phyloP scores from a whole-genome alignment of 495 filamentous ascomycete genomes.

The Aspergillus hancockii region DNA sequence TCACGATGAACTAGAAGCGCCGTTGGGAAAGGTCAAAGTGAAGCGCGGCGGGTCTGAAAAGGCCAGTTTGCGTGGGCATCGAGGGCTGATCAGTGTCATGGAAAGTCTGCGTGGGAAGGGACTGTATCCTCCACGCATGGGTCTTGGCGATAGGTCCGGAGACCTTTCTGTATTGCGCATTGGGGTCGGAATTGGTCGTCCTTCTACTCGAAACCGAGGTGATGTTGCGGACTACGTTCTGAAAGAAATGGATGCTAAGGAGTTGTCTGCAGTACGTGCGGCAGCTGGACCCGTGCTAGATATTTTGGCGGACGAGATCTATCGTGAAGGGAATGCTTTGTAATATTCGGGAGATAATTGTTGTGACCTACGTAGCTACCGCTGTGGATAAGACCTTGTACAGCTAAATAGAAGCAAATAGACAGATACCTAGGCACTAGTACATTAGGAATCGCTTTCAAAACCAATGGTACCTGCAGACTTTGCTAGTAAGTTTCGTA shows the following conservation, averaged over 20 bases:
- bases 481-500: too few species aligned
- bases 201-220: constrained; percentile 53
- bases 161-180: constrained; percentile 52
- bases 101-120: constrained; percentile 43
- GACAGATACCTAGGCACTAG: background rate
- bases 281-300: constrained; percentile 52
- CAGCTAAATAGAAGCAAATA: constrained; percentile 9
- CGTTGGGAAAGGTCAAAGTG: constrained; percentile 64
- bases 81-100: constrained; percentile 71
- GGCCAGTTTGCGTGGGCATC: constrained; percentile 69
- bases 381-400: constrained; percentile 1
- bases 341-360: background rate
- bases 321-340: constrained; percentile 23
- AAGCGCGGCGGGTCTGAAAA: constrained; percentile 50
- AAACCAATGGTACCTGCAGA: too few species aligned
- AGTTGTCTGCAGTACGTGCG: constrained; percentile 49
- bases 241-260: constrained; percentile 55
- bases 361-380: background rate
- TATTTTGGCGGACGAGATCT: constrained; percentile 49
- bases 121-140: constrained; percentile 25
- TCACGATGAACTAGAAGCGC: constrained; percentile 80
- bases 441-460: background rate
- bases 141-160: constrained; percentile 24
- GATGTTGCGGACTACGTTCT: constrained; percentile 70
- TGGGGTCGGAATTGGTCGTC: constrained; percentile 73